These are phyloP conservation scores for Lathyrus tuberosus DNA, from an alignment of 306 rosid genomes.

Conservation along the genomic window DNA sequence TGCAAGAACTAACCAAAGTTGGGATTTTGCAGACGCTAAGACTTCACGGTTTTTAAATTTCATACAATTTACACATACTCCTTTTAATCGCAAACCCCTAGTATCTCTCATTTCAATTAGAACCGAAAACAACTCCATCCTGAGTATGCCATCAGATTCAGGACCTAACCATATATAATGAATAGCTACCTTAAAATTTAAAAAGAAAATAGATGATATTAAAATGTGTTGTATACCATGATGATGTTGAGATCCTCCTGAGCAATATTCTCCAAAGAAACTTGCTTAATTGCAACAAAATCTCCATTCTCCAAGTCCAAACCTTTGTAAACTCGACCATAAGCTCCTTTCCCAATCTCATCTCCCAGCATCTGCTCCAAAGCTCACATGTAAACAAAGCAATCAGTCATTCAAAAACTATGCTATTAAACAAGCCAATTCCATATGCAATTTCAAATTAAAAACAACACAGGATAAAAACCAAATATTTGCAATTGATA, in stretches of 20 bases:
- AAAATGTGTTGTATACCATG: slow-evolving; percentile 63
- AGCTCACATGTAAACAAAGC: slow-evolving; percentile 36
- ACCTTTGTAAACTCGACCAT: slow-evolving; percentile 97
- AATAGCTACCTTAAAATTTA: slow-evolving; percentile 9
- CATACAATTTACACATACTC: slow-evolving; percentile 5
- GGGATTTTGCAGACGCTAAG: slow-evolving; percentile 9
- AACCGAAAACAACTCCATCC: slow-evolving; percentile 28
- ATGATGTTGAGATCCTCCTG: slow-evolving; percentile 99
- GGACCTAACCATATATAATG: slow-evolving; percentile 22
- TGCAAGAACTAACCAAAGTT: slow-evolving; percentile 15
- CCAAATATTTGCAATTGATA: slow-evolving; percentile 3
- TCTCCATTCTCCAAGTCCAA: slow-evolving; percentile 98
- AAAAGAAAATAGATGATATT: not conserved
- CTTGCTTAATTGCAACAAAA: slow-evolving; percentile 97
- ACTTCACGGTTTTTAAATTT: slow-evolving; percentile 10
- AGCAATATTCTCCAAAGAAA: slow-evolving; percentile 99
- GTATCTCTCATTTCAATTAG: slow-evolving; percentile 20
- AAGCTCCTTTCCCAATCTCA: slow-evolving; percentile 99
- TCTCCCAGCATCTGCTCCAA: slow-evolving; percentile 94
- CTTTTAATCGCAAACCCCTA: slow-evolving; percentile 11
- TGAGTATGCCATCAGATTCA: slow-evolving; percentile 10
- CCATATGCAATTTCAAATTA: slow-evolving; percentile 12
- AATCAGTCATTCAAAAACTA: slow-evolving; percentile 26
- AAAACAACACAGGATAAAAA: slow-evolving; percentile 18
- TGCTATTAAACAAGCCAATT: slow-evolving; percentile 13